Evolutionary conservation across 2,329 filamentous ascomycete species (phyloP), one percentile per base, ranked within the genome.

Genomic region (Elsinoe ampelina): DNA sequence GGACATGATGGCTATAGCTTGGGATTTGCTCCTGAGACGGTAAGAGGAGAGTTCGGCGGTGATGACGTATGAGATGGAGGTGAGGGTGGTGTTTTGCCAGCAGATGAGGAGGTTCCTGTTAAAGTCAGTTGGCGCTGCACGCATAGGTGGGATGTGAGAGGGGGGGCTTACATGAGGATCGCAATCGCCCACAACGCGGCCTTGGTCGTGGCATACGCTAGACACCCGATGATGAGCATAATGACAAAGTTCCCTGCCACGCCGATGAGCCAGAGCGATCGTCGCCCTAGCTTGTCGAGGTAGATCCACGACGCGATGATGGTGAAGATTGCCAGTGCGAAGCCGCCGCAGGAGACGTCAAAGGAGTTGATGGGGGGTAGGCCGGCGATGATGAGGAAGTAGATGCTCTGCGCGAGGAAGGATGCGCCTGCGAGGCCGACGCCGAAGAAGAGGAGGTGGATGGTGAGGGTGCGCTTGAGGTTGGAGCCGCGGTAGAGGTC

Each of bases 41-140:
- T 82, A 79, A 0, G 79, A 80, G 0, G 79, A 79, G 7, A 82
- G 70, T 63, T 83, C 80, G 42, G 79, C 80, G 8, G 77, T 78
- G 0, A 57, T 79, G 80, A 0, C 78, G 78, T 0, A 80, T 63
- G 1, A 72, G 0, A 73, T 61, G 63, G 79, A 77, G 61, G 77
- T 66, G 1, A 67, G 69, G 19, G 68, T 70, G 2, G 70, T 70
- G 2, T 69, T 71, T 61, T 69, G 73, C 71, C 73, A 75, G 38
- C 20, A 42, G 20, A 47, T 32, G 19, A 47, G 42, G 22, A 47
- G 42, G 42, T 47, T 47, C 42, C 42, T 47, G 42, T 26, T 47
- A 20, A 2, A 2, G 20, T 47, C 19, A 47, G 42, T 20, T 15
- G 6, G 17, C 4, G 3, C 6, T 5, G 17, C 11, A 15, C 7